Percentiles rank a stretch among this genome's conserved stretches.
These are phyloP conservation scores for Nymphaea colorata DNA, from an alignment of 164 flowering plant species.

Conservation along the genomic window DNA sequence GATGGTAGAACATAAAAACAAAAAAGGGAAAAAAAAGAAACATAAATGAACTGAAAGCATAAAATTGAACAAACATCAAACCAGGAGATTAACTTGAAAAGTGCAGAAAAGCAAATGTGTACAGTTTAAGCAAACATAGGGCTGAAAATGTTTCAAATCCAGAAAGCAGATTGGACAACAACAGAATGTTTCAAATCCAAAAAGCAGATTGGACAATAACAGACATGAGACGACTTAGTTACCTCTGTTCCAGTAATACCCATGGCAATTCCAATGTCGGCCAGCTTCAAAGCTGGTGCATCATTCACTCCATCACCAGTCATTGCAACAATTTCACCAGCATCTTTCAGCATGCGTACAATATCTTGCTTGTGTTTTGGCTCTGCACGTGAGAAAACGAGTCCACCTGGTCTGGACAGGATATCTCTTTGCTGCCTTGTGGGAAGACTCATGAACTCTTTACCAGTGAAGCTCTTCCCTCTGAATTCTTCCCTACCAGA, in stretches of 20 bases:
- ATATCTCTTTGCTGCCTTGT: slow-evolving; percentile 37
- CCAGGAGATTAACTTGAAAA: too few relatives aligned
- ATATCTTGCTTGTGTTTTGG: slow-evolving; percentile 94
- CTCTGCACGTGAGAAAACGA: slow-evolving; percentile 80
- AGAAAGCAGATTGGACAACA: too few relatives aligned
- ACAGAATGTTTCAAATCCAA: neutral
- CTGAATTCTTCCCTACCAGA: slow-evolving; percentile 36
- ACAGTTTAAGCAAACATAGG: too few relatives aligned
- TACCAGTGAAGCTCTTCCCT: slow-evolving; percentile 64
- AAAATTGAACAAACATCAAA: too few relatives aligned
- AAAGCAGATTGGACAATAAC: too few relatives aligned
- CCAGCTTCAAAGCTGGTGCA: slow-evolving; percentile 91
- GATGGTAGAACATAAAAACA: too few relatives aligned
- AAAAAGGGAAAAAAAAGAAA: too few relatives aligned
- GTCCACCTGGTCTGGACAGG: slow-evolving; percentile 59
- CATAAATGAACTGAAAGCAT: too few relatives aligned
- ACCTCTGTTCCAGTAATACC: slow-evolving; percentile 97
- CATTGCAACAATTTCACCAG: slow-evolving; percentile 93
- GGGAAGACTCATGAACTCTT: slow-evolving; percentile 64
- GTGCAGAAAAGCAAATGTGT: too few relatives aligned
- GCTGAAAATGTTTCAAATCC: too few relatives aligned
- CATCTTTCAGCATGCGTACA: slow-evolving; percentile 78
- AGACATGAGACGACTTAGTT: neutral
- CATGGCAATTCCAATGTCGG: slow-evolving; percentile 92
- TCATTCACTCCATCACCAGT: slow-evolving; percentile 98